Percentiles rank a stretch among this genome's conserved stretches.
Conservation (phyloP, 1,284 basidiomycete genomes). For the Fomitiporia mediterranea region DNA sequence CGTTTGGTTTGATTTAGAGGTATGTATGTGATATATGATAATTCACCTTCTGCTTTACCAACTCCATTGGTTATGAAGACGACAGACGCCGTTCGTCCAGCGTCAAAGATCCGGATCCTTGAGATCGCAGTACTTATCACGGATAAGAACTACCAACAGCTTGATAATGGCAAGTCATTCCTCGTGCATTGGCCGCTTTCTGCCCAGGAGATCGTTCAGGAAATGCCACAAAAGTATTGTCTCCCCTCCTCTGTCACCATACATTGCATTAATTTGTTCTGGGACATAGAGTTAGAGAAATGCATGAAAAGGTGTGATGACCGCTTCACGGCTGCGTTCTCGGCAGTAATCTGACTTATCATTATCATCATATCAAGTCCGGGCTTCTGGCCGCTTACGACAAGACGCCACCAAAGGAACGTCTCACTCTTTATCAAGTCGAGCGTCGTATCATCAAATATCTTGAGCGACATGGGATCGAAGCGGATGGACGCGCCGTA, state of each 20-base stretch:
- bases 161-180: slow-evolving; percentile 15
- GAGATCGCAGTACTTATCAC: slow-evolving; percentile 17
- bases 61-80: background rate
- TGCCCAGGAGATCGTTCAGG: slow-evolving; percentile 1
- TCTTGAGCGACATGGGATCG: slow-evolving; percentile 8
- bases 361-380: slow-evolving; percentile 1
- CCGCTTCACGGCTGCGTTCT: background rate
- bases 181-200: slow-evolving; percentile 18
- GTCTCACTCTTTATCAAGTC: slow-evolving; percentile 12
- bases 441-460: slow-evolving; percentile 11
- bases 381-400: slow-evolving; percentile 12
- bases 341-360: background rate
- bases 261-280: background rate
- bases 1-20: slow-evolving; percentile 20
- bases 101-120: slow-evolving; percentile 13
- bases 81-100: slow-evolving; percentile 12
- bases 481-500: slow-evolving; percentile 2
- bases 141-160: slow-evolving; percentile 15
- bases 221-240: slow-evolving; percentile 9
- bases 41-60: background rate
- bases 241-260: background rate
- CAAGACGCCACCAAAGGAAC: slow-evolving; percentile 2
- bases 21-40: background rate
- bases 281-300: slow-evolving; percentile 1
- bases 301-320: slow-evolving; percentile 15